phyloP scores from a whole-genome alignment of 352 stramenopile genomes.

The Phytophthora multivora region DNA sequence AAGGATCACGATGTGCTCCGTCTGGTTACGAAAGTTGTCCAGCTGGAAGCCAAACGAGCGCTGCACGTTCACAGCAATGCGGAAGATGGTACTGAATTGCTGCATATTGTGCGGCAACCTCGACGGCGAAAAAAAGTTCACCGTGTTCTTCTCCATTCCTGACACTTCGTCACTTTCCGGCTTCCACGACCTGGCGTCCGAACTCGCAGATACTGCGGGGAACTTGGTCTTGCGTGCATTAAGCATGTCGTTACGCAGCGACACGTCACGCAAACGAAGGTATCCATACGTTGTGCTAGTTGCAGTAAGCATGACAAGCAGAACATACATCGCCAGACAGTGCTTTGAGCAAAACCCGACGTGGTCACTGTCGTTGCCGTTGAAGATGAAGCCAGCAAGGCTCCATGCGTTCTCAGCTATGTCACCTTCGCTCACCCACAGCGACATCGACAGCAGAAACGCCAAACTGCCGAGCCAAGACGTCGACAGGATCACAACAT shows the following conservation, averaged over 20 bases:
- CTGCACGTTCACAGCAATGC: conserved; percentile 85
- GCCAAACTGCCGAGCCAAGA: conserved; percentile 66
- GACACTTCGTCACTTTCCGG: conserved; percentile 37
- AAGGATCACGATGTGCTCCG: conserved; percentile 97
- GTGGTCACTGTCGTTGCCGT: conserved; percentile 45
- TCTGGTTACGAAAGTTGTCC: conserved; percentile 95
- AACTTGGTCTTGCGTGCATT: conserved; percentile 47
- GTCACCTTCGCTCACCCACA: conserved; percentile 66
- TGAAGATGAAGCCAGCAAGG: conserved; percentile 72
- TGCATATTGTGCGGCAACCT: conserved; percentile 83
- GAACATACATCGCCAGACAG: conserved; percentile 64
- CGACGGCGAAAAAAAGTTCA: conserved; percentile 83
- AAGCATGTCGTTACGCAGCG: conserved; percentile 33
- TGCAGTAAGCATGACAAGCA: conserved; percentile 50
- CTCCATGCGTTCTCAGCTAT: conserved; percentile 70
- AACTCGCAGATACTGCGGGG: conserved; percentile 72
- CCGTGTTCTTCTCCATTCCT: conserved; percentile 44
- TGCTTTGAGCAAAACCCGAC: conserved; percentile 63
- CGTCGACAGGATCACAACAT: conserved; percentile 71
- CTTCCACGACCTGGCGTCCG: conserved; percentile 75
- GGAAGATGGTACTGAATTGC: conserved; percentile 84
- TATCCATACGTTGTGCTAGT: conserved; percentile 54
- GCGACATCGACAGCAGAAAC: conserved; percentile 75
- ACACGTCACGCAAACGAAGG: conserved; percentile 39
- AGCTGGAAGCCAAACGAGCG: conserved; percentile 84